A percentile compares a stretch with the other conserved stretches of the same genome.
Conservation (phyloP, 169 alveolate genomes). For the Plasmodium gaboni region DNA sequence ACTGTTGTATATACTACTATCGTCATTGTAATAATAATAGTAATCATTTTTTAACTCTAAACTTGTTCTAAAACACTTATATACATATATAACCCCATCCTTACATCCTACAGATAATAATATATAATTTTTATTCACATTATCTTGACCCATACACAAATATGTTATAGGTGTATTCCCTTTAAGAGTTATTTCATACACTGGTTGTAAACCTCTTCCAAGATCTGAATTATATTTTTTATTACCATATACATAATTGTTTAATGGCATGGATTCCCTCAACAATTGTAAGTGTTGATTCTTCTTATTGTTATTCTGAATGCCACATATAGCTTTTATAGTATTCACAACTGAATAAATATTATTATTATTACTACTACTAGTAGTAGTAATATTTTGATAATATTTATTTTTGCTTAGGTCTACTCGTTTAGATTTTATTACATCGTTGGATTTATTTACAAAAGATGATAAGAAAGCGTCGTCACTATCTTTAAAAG, state of each 20-base stretch:
- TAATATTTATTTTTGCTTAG: background rate
- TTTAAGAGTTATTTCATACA: constrained; percentile 44
- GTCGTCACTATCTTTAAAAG: background rate
- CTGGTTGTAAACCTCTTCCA: constrained; percentile 61
- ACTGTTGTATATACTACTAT: background rate
- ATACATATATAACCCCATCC: constrained; percentile 85
- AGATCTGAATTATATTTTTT: constrained; percentile 47
- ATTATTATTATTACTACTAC: background rate
- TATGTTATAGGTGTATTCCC: constrained; percentile 79
- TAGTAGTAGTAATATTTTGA: no score
- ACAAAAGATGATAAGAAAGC: background rate
- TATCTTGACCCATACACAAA: constrained; percentile 87
- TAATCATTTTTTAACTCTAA: constrained; percentile 74
- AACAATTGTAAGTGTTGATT: constrained; percentile 19
- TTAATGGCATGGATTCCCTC: constrained; percentile 43
- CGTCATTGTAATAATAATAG: background rate
- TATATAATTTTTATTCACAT: constrained; percentile 81
- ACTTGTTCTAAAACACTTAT: constrained; percentile 81
- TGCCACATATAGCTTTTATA: constrained; percentile 38
- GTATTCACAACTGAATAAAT: constrained; percentile 37
- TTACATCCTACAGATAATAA: constrained; percentile 90
- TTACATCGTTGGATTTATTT: background rate
- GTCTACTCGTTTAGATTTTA: constrained; percentile 2
- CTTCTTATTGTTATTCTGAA: constrained; percentile 9
- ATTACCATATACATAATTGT: constrained; percentile 49